Percentiles rank a stretch among this genome's conserved stretches.
Conservation (phyloP, 192 early-diverging fungal species). For the Martensiomyces pterosporus region DNA sequence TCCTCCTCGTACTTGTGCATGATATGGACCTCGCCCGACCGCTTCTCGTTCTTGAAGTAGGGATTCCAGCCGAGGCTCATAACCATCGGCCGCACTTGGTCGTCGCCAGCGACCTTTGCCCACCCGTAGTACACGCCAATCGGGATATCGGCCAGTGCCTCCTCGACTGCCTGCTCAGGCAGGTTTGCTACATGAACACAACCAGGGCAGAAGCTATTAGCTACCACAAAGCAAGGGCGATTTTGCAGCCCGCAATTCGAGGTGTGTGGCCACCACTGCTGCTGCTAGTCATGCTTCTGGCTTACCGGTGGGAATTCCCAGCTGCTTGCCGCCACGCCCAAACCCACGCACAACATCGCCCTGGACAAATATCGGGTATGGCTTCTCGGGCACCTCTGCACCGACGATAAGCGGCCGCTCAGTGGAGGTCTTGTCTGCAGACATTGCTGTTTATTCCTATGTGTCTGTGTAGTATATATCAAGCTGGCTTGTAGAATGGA, state of each 20-base stretch:
- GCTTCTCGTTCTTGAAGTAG: slow-evolving; percentile 94
- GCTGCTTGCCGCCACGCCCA: slow-evolving; percentile 92
- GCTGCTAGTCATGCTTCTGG: too few relatives aligned
- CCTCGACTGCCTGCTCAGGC: slow-evolving; percentile 67
- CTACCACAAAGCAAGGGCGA: too few relatives aligned
- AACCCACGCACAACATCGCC: slow-evolving; percentile 88
- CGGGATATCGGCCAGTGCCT: slow-evolving; percentile 58
- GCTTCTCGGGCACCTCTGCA: slow-evolving; percentile 52
- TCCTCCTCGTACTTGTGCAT: slow-evolving; percentile 81
- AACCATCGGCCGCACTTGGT: slow-evolving; percentile 86
- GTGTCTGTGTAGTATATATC: too few relatives aligned
- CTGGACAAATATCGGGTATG: slow-evolving; percentile 74
- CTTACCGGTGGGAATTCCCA: slow-evolving; percentile 98
- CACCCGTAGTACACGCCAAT: slow-evolving; percentile 97
- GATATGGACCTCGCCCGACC: slow-evolving; percentile 96
- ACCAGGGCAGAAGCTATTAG: too few relatives aligned
- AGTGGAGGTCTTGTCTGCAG: background rate
- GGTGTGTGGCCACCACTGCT: too few relatives aligned
- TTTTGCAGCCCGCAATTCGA: too few relatives aligned
- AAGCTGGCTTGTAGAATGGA: too few relatives aligned
- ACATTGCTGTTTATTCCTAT: too few relatives aligned
- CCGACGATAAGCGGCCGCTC: slow-evolving; percentile 63
- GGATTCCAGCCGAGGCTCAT: slow-evolving; percentile 99
- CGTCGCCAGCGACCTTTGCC: slow-evolving; percentile 63
- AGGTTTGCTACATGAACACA: too few relatives aligned